Evolutionary conservation across 768 basidiomycete genomes (phyloP), one percentile per base, ranked within the genome.

Genomic region (Dacryopinax primogenitus): DNA sequence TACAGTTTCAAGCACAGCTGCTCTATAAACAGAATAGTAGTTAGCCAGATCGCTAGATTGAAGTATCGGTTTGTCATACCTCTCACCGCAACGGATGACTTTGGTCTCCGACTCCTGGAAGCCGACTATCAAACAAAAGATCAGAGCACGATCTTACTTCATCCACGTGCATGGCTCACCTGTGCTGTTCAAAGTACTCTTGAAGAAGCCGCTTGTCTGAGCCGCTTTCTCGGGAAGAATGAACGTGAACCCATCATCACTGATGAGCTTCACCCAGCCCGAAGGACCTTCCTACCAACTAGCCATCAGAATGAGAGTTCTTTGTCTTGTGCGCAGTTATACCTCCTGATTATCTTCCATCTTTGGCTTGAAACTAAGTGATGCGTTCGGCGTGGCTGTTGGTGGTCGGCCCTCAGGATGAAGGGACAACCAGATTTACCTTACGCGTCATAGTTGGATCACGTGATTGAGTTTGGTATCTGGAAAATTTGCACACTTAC

Each of bases 1-100:
- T 63, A 95, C 79, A 72, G 91, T 93, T 75, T 93, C 90, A 1
- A 90, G 83, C 35, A 95, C 85, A 28, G 87, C 81, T 1, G 77
- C 80, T 32, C 80, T 80, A 66, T 9, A 13, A 28, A 44, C 15
- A 12, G 58, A 61, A 23, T 11, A 32, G 11, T 21, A 34, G 32
- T 12, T 37, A 61, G 51, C 18, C 15, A n/a, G 33, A 23, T 21
- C 26, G 28, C 32, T 2, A 11, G 18, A 12, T 62, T 58, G 32
- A 66, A n/a, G 61, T 58, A 65, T 28, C 37, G 32, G 12, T 37
- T 26, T 41, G 69, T 88, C 90, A 90, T 80, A 88, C 90, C 90
- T 80, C 73, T 92, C 86, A 64, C 81, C 79, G 41, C 90, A 80
- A 15, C 80, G 79, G 72, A 87, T 88, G 1, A 83, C 83, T 68